phyloP scores from a whole-genome alignment of 345 rosid genomes.

The Populus euphratica region DNA sequence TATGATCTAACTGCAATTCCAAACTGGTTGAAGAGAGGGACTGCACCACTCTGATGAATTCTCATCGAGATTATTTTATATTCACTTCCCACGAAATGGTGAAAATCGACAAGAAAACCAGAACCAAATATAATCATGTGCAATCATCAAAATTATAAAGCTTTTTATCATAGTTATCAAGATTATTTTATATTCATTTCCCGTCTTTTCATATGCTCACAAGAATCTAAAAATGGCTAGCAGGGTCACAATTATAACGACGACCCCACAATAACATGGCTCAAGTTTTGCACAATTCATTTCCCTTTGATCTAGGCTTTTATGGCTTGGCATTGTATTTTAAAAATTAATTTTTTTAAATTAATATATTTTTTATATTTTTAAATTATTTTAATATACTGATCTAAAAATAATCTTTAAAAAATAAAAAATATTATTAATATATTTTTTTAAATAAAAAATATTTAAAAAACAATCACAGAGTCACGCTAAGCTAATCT shows the following conservation, averaged over 20 bases:
- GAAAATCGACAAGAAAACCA: constrained; percentile 3
- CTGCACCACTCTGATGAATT: too few species aligned
- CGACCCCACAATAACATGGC: background rate
- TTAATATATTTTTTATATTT: too few species aligned
- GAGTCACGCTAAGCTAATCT: background rate
- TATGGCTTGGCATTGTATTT: background rate
- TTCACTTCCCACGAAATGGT: background rate
- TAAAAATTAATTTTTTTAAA: too few species aligned
- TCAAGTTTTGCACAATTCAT: background rate
- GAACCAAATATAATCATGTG: constrained; percentile 34
- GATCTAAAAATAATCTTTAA: too few species aligned
- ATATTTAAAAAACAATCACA: too few species aligned
- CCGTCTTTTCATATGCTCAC: background rate
- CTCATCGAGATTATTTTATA: too few species aligned
- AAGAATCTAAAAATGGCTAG: background rate
- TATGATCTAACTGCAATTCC: too few species aligned
- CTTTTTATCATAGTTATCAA: background rate
- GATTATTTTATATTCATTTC: background rate
- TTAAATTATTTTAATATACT: too few species aligned
- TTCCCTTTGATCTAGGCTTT: constrained; percentile 21
- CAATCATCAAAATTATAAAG: constrained; percentile 24
- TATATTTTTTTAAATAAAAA: too few species aligned
- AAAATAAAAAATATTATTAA: too few species aligned
- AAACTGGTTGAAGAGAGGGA: too few species aligned
- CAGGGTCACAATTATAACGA: background rate